These are phyloP conservation scores for Starmerella bacillaris DNA, from an alignment of 805 yeast species.

Conservation along the genomic window DNA sequence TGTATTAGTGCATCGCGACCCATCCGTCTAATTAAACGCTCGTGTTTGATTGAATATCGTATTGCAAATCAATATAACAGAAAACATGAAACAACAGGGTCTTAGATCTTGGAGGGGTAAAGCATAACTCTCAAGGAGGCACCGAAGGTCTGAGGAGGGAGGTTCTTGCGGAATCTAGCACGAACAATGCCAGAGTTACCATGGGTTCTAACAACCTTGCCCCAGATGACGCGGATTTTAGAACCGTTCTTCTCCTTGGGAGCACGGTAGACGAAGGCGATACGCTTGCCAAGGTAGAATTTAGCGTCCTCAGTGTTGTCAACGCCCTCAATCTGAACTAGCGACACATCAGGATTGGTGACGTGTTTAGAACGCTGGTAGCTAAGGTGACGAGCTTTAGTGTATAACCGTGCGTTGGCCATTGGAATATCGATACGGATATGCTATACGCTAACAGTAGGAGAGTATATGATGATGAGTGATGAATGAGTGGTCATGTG, in stretches of 20 bases:
- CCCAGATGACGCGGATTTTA: constrained; percentile 99
- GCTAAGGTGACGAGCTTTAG: constrained; percentile 98
- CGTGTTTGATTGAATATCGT: neutral
- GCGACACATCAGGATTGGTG: constrained; percentile 94
- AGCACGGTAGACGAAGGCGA: constrained; percentile 98
- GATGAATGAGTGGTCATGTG: too few species aligned
- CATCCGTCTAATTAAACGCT: neutral
- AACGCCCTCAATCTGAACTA: constrained; percentile 95
- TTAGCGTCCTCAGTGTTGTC: constrained; percentile 79
- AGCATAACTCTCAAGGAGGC: constrained; percentile 99
- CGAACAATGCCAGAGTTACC: constrained; percentile 97
- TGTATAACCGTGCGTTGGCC: constrained; percentile 46
- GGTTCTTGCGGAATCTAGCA: constrained; percentile 97
- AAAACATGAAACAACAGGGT: too few species aligned
- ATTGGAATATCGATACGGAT: too few species aligned
- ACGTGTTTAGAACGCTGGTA: constrained; percentile 99
- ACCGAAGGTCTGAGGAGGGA: constrained; percentile 99
- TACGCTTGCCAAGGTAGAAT: constrained; percentile 98
- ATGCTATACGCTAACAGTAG: too few species aligned
- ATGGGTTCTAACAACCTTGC: constrained; percentile 95
- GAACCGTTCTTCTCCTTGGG: constrained; percentile 95
- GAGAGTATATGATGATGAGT: too few species aligned
- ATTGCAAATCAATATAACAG: neutral
- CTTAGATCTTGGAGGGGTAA: constrained; percentile 97
- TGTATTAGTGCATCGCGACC: neutral